A percentile compares a stretch with the other conserved stretches of the same genome.
phyloP scores from a whole-genome alignment of 352 stramenopile species.

The Peronospora farinosa region DNA sequence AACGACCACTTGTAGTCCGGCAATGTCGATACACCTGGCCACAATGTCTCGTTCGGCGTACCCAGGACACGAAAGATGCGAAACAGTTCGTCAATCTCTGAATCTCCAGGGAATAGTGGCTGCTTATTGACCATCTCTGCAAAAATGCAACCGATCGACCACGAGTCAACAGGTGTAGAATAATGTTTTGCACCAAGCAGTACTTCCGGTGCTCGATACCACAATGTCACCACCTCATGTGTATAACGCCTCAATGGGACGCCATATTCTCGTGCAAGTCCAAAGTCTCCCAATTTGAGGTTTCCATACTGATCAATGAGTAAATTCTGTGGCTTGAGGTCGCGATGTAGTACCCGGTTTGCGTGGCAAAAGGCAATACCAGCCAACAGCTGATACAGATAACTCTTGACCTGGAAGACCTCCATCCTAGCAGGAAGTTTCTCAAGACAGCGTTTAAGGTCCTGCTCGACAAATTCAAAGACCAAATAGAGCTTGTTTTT shows the following conservation, averaged over 20 bases:
- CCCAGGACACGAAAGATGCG: conserved; percentile 97
- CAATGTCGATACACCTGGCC: conserved; percentile 94
- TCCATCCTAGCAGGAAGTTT: conserved; percentile 89
- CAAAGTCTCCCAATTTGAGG: conserved; percentile 91
- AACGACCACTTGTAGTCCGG: conserved; percentile 97
- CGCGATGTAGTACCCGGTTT: conserved; percentile 94
- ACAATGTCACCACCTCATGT: conserved; percentile 93
- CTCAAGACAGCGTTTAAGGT: conserved; percentile 87
- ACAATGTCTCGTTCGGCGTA: conserved; percentile 94
- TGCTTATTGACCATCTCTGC: conserved; percentile 91
- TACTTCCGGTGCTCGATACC: conserved; percentile 94
- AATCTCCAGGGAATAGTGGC: conserved; percentile 90
- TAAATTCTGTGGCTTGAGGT: conserved; percentile 97
- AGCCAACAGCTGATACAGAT: conserved; percentile 72
- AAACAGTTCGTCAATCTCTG: conserved; percentile 98
- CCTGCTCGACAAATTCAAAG: conserved; percentile 84
- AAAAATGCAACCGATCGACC: conserved; percentile 91
- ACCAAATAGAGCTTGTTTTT: conserved; percentile 85
- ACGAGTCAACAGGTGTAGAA: conserved; percentile 90
- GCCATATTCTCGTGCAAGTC: conserved; percentile 84
- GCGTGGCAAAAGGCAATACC: conserved; percentile 93
- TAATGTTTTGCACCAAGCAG: conserved; percentile 92
- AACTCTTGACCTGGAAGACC: conserved; percentile 78
- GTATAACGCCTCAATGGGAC: conserved; percentile 88
- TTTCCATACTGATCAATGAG: conserved; percentile 83